phyloP scores from a whole-genome alignment of 352 stramenopile genomes.

The Pythium inflatum region DNA sequence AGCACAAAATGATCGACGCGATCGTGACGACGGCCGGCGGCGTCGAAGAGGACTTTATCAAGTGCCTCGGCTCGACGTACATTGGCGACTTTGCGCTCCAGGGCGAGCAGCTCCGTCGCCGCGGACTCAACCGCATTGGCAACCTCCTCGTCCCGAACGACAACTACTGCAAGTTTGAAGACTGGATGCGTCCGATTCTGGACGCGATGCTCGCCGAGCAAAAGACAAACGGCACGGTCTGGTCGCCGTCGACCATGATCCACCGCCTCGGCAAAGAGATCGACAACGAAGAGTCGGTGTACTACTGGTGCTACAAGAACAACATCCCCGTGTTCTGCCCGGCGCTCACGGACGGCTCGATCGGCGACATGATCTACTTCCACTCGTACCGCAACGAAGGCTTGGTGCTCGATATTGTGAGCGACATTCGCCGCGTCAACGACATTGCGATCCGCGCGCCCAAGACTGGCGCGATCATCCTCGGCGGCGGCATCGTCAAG shows the following conservation, averaged over 20 bases:
- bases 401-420: slow-evolving; percentile 97
- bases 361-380: slow-evolving; percentile 99
- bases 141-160: slow-evolving; percentile 99
- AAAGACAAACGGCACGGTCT: slow-evolving; percentile 87
- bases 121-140: slow-evolving; percentile 99
- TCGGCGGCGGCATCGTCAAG: slow-evolving; percentile 97
- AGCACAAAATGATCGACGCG: slow-evolving; percentile 99
- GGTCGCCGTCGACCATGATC: slow-evolving; percentile 99
- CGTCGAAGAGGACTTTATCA: slow-evolving; percentile 99
- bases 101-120: slow-evolving; percentile 90
- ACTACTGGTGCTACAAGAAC: slow-evolving; percentile 99
- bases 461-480: slow-evolving; percentile 96
- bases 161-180: slow-evolving; percentile 99
- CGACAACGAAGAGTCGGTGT: slow-evolving; percentile 97
- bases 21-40: slow-evolving; percentile 94
- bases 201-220: slow-evolving; percentile 98
- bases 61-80: slow-evolving; percentile 98
- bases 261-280: slow-evolving; percentile 96
- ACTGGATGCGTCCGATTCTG: slow-evolving; percentile 97
- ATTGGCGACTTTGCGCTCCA: slow-evolving; percentile 98
- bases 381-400: slow-evolving; percentile 98
- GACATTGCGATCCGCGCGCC: slow-evolving; percentile 96
- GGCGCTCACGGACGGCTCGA: slow-evolving; percentile 98
- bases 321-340: slow-evolving; percentile 99
- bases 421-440: slow-evolving; percentile 98